Evolutionary conservation across 176 grass and related monocot species (phyloP).

Genomic region (maize (Zea mays)): Zm-B73-REFERENCE-NAM-5.0 NC_050096.1:228601001-228601500

Average conservation of each 20-base stretch:
- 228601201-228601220: not conserved
- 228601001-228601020: conserved; percentile 50
- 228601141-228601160: not conserved
- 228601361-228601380: too few relatives aligned
- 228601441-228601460: not conserved
- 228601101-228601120: not conserved
- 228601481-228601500: not conserved
- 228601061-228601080: conserved; percentile 10
- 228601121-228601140: not conserved
- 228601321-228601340: not conserved
- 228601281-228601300: not conserved
- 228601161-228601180: not conserved
- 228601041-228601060: not conserved
- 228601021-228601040: not conserved
- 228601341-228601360: not conserved
- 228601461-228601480: too few relatives aligned
- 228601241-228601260: not conserved
- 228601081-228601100: not conserved
- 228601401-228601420: not conserved
- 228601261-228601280: not conserved
- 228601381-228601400: not conserved
- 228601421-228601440: too few relatives aligned
- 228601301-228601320: not conserved
- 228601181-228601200: not conserved
- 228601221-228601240: not conserved